A percentile compares a stretch with the other conserved stretches of the same genome.
phyloP scores from a whole-genome alignment of 106 monocot species.

The Xerophyta viscosa region DNA sequence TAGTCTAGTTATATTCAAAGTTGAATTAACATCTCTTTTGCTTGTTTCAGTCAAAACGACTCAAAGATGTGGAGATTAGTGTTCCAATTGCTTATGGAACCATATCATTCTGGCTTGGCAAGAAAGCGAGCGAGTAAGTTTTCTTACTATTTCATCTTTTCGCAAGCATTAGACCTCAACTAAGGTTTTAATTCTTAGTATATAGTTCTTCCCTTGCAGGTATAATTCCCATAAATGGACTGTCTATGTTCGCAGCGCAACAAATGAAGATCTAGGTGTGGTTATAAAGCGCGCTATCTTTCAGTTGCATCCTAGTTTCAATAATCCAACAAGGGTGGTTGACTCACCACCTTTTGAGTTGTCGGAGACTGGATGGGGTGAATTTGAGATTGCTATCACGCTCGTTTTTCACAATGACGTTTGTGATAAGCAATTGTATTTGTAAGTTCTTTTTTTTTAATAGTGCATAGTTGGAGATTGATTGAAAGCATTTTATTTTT shows the following conservation, averaged over 20 bases:
- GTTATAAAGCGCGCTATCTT: constrained; percentile 82
- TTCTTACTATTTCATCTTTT: neutral
- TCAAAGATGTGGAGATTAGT: constrained; percentile 91
- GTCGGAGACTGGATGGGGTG: constrained; percentile 97
- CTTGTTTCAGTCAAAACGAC: no score
- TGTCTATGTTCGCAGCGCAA: constrained; percentile 92
- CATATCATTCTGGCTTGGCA: constrained; percentile 90
- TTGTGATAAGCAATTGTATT: constrained; percentile 85
- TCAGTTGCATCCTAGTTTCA: constrained; percentile 97
- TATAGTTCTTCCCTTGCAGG: constrained; percentile 25
- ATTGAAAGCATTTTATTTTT: neutral
- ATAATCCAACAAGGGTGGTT: constrained; percentile 84
- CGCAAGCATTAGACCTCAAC: neutral
- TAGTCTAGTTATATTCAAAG: no score
- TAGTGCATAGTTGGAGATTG: neutral
- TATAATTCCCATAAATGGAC: constrained; percentile 98
- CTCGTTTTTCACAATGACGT: constrained; percentile 93
- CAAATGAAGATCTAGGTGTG: constrained; percentile 86
- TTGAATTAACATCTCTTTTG: no score
- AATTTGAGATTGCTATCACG: constrained; percentile 95
- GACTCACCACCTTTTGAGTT: constrained; percentile 92
- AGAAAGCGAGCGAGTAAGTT: constrained; percentile 97
- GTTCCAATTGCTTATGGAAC: constrained; percentile 93
- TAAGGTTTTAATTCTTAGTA: neutral
- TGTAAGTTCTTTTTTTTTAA: constrained; percentile 45